These are phyloP conservation scores for Rostrohypoxylon terebratum DNA, from an alignment of 495 filamentous ascomycete genomes.

Conservation along the genomic window DNA sequence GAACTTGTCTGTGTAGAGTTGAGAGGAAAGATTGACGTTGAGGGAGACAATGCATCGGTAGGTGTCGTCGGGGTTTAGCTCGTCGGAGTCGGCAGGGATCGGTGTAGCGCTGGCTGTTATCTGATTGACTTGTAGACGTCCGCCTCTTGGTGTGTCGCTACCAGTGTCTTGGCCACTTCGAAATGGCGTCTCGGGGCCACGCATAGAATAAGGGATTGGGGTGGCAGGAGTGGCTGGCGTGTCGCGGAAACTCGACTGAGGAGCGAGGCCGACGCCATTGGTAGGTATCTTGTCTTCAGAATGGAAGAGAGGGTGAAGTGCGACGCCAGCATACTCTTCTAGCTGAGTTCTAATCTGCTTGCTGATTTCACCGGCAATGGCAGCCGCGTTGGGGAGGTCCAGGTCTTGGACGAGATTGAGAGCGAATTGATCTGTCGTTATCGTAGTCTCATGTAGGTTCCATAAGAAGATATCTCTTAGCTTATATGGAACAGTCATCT, in stretches of 20 bases:
- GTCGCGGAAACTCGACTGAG: slow-evolving; percentile 53
- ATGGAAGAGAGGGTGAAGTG: slow-evolving; percentile 91
- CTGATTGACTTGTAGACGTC: slow-evolving; percentile 45
- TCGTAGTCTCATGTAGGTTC: slow-evolving; percentile 95
- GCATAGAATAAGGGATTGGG: slow-evolving; percentile 54
- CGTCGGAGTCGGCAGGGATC: slow-evolving; percentile 63
- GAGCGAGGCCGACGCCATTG: slow-evolving; percentile 34
- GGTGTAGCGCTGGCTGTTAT: slow-evolving; percentile 66
- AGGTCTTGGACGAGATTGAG: slow-evolving; percentile 90
- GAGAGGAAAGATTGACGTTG: slow-evolving; percentile 91
- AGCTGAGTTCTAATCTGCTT: slow-evolving; percentile 93
- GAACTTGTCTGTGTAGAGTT: slow-evolving; percentile 95
- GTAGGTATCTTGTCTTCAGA: slow-evolving; percentile 53
- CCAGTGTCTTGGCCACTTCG: slow-evolving; percentile 50
- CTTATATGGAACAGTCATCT: slow-evolving; percentile 81
- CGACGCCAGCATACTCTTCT: slow-evolving; percentile 95
- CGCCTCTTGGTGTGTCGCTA: slow-evolving; percentile 48
- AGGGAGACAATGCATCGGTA: slow-evolving; percentile 91
- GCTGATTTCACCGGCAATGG: slow-evolving; percentile 81
- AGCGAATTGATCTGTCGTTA: slow-evolving; percentile 96
- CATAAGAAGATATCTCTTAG: slow-evolving; percentile 95
- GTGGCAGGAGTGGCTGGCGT: slow-evolving; percentile 61
- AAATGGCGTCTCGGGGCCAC: slow-evolving; percentile 63
- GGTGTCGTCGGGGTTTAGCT: slow-evolving; percentile 86
- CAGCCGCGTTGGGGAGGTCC: slow-evolving; percentile 81